Conservation (phyloP, 2,329 filamentous ascomycete species). For the Nemania sp. region DNA sequence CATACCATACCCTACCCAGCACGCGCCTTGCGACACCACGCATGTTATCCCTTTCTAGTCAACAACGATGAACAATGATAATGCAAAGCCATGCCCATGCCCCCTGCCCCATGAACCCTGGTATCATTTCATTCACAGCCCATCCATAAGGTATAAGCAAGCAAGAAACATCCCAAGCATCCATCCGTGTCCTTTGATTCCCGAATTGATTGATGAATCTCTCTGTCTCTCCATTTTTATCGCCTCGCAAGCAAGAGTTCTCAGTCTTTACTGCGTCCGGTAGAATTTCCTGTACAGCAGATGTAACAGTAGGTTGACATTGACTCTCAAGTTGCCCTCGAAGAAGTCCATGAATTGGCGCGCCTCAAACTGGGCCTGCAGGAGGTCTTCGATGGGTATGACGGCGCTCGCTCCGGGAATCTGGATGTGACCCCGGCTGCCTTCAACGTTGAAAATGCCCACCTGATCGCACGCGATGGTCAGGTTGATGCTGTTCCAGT, state of each 20-base stretch:
- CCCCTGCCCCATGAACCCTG: conserved; percentile 14
- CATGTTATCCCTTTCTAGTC: conserved; percentile 22
- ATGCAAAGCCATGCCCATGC: conserved; percentile 13
- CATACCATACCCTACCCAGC: conserved; percentile 6
- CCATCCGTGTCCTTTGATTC: conserved; percentile 13
- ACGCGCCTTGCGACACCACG: conserved; percentile 27
- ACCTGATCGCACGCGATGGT: conserved; percentile 95
- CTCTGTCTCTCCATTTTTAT: not conserved
- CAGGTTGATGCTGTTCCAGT: conserved; percentile 91
- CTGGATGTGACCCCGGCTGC: conserved; percentile 88
- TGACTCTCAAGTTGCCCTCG: conserved; percentile 80
- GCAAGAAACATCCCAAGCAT: conserved; percentile 11
- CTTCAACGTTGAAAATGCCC: conserved; percentile 90
- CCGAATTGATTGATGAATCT: not conserved
- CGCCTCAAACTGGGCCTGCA: conserved; percentile 97
- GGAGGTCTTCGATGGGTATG: conserved; percentile 86
- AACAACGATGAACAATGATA: conserved; percentile 26
- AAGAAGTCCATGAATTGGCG: conserved; percentile 96
- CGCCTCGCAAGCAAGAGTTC: not conserved
- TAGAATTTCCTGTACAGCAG: conserved; percentile 99
- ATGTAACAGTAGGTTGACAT: conserved; percentile 96
- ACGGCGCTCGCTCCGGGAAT: conserved; percentile 89
- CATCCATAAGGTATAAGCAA: conserved; percentile 12
- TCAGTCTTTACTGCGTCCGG: conserved; percentile 58
- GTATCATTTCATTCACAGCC: conserved; percentile 24